Evolutionary conservation across 371 early-diverging fungal genomes (phyloP).

Genomic region (Circinella minor): DNA sequence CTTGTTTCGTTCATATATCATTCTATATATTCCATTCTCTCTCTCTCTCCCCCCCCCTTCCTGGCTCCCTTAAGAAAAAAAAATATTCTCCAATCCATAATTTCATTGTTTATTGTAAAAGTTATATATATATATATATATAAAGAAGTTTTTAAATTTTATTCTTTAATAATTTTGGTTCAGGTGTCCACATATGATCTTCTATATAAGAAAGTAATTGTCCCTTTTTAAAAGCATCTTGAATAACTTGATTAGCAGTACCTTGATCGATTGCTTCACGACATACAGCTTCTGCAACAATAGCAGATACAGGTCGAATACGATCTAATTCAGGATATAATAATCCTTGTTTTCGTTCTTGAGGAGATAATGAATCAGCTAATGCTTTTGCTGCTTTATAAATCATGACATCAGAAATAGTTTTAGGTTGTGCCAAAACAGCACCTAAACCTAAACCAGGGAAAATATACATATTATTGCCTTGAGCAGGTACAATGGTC

Average conservation of each 20-base stretch:
- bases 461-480: constrained; percentile 93
- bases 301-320: constrained; percentile 80
- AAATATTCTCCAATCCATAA: too few relatives aligned
- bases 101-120: background rate
- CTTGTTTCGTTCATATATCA: too few relatives aligned
- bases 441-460: constrained; percentile 91
- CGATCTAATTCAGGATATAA: constrained; percentile 85
- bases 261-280: constrained; percentile 66
- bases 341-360: constrained; percentile 68
- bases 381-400: constrained; percentile 80
- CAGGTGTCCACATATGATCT: constrained; percentile 55
- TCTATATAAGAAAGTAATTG: constrained; percentile 35
- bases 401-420: constrained; percentile 81
- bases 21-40: too few relatives aligned
- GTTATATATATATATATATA: background rate
- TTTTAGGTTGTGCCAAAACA: constrained; percentile 65
- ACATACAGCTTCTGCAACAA: constrained; percentile 79
- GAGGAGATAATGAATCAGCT: constrained; percentile 69
- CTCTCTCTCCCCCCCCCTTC: too few relatives aligned
- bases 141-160: background rate
- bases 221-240: constrained; percentile 15
- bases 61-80: too few relatives aligned
- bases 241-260: constrained; percentile 38
- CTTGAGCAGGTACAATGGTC: constrained; percentile 54
- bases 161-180: background rate